Conservation (phyloP, 495 filamentous ascomycete species). For the Penicillium canescens region DNA sequence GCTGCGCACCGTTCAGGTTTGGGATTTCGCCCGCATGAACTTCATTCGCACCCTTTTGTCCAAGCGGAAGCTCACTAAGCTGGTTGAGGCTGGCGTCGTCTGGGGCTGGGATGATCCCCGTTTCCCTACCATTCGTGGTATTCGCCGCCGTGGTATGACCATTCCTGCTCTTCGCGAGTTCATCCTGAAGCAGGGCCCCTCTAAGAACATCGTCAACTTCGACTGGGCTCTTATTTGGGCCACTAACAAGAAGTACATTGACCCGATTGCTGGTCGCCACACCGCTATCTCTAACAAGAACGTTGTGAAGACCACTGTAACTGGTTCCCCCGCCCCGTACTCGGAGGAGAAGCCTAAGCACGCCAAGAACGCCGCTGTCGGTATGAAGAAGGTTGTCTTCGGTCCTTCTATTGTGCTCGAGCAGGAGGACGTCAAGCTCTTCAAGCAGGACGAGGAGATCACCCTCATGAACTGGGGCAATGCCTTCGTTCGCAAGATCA, state of each 20-base stretch:
- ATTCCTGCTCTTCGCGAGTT: slow-evolving; percentile 86
- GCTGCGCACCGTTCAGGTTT: slow-evolving; percentile 87
- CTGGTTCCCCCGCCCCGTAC: slow-evolving; percentile 65
- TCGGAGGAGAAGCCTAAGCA: slow-evolving; percentile 79
- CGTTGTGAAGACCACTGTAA: slow-evolving; percentile 65
- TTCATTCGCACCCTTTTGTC: slow-evolving; percentile 88
- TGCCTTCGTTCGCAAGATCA: slow-evolving; percentile 76
- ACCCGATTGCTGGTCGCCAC: slow-evolving; percentile 82
- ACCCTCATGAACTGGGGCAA: slow-evolving; percentile 98
- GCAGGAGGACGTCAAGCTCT: slow-evolving; percentile 79
- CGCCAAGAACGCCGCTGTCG: slow-evolving; percentile 80
- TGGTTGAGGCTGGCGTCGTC: slow-evolving; percentile 83
- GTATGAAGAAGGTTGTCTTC: slow-evolving; percentile 81
- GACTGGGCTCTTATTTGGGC: slow-evolving; percentile 95
- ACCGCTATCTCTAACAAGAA: slow-evolving; percentile 73
- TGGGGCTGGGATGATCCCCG: slow-evolving; percentile 94
- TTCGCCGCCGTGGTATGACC: slow-evolving; percentile 86
- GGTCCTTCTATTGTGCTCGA: slow-evolving; percentile 73
- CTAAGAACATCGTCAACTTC: slow-evolving; percentile 82
- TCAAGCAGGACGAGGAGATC: slow-evolving; percentile 85
- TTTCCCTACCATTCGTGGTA: slow-evolving; percentile 92
- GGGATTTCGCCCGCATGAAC: slow-evolving; percentile 98
- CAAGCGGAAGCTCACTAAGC: slow-evolving; percentile 93
- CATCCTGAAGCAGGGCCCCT: slow-evolving; percentile 89
- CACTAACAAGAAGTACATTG: slow-evolving; percentile 93